Evolutionary conservation across 176 grass and related monocot species (phyloP), one percentile per base, ranked within the genome.

Genomic region (Elaeis guineensis): DNA sequence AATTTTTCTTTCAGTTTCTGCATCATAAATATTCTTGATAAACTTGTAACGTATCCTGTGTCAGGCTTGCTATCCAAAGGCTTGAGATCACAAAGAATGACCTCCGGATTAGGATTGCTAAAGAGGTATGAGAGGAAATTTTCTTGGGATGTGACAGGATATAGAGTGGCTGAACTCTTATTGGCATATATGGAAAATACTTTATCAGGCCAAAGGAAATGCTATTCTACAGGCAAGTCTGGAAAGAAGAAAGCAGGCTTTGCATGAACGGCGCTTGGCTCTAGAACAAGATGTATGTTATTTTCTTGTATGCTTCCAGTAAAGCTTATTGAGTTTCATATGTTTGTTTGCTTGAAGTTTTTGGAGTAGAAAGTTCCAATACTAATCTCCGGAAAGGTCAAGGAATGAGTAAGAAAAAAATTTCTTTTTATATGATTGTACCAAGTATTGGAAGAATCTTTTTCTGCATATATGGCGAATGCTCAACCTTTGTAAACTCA

Each of bases 191-290:
- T 44, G 35, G 2, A 44, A 44, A 14, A 44, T 44, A 44, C 35
- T 48, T 75, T 87, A 66, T 85, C 83, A 99, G 94, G 85, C 88
- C 51, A 93, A 84, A 85, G 94, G 85, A 50, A 99, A 99, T 93
- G 88, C 94, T 49, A 93, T 99, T 78, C 83, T 99, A 76, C 88
- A 99, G 28, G 85, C 77, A 63, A 99, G 94, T 77, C 75, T 99
- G 75, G 94, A 99, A 89, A 99, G 94, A 81, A 92, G 94, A 93
- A 99, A 99, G 63, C 94, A 99, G 84, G 94, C 88, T 4, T 73
- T 99, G 62, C 88, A 99, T 28, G 94, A 99, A 67, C 94, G 85
- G 9, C 88, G 94, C 35, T 72, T 99, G 68, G 85, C 77, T 67
- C 85, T 99, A 67, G 94, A 99, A 77, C 88, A 89, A 69, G 94